Base-by-base conservation (phyloP, 176 grass and related monocot species). In the Oryza officinalis region DNA sequence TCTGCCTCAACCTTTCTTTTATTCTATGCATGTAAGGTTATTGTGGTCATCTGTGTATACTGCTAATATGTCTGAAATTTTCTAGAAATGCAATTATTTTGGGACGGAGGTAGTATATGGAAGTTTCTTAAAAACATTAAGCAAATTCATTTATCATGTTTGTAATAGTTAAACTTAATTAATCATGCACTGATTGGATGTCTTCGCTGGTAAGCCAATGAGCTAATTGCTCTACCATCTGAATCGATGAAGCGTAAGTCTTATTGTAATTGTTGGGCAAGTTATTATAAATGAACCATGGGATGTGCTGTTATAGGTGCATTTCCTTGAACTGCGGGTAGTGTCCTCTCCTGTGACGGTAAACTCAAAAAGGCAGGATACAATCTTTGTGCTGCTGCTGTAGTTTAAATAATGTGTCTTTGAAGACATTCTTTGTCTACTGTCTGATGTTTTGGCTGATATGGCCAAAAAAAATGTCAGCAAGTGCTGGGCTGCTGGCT, bases 271-370 rank as follows among this genome's bases (percentile, higher is more conserved):
- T 69, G 46, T 10, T 66, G 11, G 27, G 20, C 25, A 67, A 50
- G 52, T 57, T 75, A 68, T 27, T 63, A 63, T 69, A 75, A 80
- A 74, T 61, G 26, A 73, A 72, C 47, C 72, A 72, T 43, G 46
- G 43, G 64, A 45, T 68, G 74, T 61, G 9, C 75, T 67, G 65
- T 52, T 78, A 3, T 41, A 66, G 73, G 54, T 13, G 28, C 32
- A 83, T 82, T 82, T 18, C 27, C 64, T 69, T 43, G 32, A 67
- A 63, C 38, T 46, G 1, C 10, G 57, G 57, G 57, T 61, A 37
- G 35, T 37, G 35, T 37, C 35, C 12, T 18, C 18, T 3, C 52
- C 52, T 52, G 49, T 2, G 5, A 52, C 17, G 20, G 52, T 57
- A 57, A 57, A 57, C 47, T 50, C 14, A 17, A 50, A 52, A 52